These are phyloP conservation scores for Chaetomium fimeti DNA, from an alignment of 495 filamentous ascomycete genomes.

Conservation along the genomic window DNA sequence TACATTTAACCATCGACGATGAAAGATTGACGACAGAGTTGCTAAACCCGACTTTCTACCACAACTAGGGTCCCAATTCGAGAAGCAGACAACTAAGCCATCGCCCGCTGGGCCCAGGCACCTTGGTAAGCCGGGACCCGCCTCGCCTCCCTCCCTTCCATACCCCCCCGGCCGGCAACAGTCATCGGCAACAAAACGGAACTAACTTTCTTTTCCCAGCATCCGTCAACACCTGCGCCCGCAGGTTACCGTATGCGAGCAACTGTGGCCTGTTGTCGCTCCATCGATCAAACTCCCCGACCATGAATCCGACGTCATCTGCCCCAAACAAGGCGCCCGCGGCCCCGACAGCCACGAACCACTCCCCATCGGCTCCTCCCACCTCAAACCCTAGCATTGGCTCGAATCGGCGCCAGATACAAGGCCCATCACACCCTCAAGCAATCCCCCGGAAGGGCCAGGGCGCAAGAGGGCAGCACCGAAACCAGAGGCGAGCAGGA, in stretches of 20 bases:
- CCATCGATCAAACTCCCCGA: constrained; percentile 12
- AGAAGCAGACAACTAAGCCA: not conserved
- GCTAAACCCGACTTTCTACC: not conserved
- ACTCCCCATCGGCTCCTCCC: constrained; percentile 30
- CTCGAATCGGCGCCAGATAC: constrained; percentile 59
- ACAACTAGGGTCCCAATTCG: not conserved
- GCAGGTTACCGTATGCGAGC: not conserved
- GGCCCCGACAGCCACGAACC: constrained; percentile 30
- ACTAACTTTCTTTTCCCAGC: not conserved
- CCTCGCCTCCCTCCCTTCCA: not conserved
- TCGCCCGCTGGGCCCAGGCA: not conserved
- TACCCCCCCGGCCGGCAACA: not conserved
- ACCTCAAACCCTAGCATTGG: constrained; percentile 48
- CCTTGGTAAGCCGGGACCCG: not conserved
- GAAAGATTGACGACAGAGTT: not conserved
- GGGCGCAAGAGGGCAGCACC: constrained; percentile 69
- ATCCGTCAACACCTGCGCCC: not conserved
- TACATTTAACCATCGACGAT: constrained; percentile 8
- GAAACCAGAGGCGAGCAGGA: constrained; percentile 51
- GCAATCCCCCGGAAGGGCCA: constrained; percentile 70
- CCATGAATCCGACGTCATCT: constrained; percentile 49
- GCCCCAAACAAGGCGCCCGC: constrained; percentile 47
- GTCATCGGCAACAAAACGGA: constrained; percentile 1
- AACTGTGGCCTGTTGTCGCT: not conserved
- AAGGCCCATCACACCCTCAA: constrained; percentile 53